These are phyloP conservation scores for Rubus parviflorus DNA, from an alignment of 306 rosid species.

Conservation along the genomic window DNA sequence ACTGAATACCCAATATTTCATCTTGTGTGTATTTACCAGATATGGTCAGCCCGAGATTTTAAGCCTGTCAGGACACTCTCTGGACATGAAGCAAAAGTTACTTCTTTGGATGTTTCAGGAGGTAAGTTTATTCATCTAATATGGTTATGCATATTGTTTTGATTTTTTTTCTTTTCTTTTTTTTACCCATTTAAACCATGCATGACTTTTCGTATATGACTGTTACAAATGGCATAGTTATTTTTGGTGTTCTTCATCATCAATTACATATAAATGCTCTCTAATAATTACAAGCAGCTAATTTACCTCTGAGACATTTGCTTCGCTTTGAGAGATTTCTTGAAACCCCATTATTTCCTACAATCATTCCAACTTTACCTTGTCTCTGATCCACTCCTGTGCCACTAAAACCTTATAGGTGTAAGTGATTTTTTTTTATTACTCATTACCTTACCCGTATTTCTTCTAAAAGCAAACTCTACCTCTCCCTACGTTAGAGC, in stretches of 20 bases:
- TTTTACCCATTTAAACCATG: not conserved
- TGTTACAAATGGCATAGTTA: not conserved
- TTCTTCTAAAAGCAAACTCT: not conserved
- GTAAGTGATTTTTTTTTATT: too few species aligned
- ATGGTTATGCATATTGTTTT: conserved; percentile 9
- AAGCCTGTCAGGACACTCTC: conserved; percentile 87
- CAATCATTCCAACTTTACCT: not conserved
- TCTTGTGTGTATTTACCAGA: conserved; percentile 45
- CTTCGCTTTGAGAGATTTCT: not conserved
- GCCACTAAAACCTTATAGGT: not conserved
- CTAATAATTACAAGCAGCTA: not conserved
- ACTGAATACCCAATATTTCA: conserved; percentile 21
- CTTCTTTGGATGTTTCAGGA: conserved; percentile 73
- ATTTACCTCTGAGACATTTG: not conserved
- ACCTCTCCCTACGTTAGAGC: too few species aligned
- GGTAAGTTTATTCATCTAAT: conserved; percentile 46
- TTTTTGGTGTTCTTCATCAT: not conserved
- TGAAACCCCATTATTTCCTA: not conserved
- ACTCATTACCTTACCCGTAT: too few species aligned
- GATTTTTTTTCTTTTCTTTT: not conserved
- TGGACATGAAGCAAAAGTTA: conserved; percentile 91
- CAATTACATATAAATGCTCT: too few species aligned
- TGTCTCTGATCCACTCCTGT: not conserved
- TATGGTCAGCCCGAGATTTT: conserved; percentile 94
- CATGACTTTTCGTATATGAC: conserved; percentile 1